Percentiles rank a stretch among this genome's conserved stretches.
These are phyloP conservation scores for Chlorencoelia australis DNA, from an alignment of 2,329 filamentous ascomycete species.

Conservation along the genomic window DNA sequence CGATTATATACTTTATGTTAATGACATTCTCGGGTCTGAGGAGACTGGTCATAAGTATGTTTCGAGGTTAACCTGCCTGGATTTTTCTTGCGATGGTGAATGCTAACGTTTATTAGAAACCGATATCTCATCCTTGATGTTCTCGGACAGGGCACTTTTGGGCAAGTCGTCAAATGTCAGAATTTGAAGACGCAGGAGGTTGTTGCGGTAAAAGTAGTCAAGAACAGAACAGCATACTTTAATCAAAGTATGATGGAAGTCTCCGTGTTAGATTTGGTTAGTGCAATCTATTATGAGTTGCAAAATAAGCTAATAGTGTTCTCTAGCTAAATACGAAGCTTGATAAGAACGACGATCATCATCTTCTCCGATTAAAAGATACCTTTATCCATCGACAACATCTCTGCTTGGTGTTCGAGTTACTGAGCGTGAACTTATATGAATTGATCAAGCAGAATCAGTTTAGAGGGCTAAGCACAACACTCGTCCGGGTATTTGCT, in stretches of 20 bases:
- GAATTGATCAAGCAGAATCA: constrained; percentile 99
- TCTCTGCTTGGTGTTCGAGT: constrained; percentile 90
- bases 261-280: constrained; percentile 85
- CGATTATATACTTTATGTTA: constrained; percentile 98
- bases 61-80: constrained; percentile 17
- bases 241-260: constrained; percentile 99
- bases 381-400: constrained; percentile 98
- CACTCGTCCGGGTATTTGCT: constrained; percentile 91
- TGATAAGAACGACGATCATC: constrained; percentile 98
- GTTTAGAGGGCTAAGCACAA: constrained; percentile 93
- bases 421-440: constrained; percentile 94
- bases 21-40: constrained; percentile 95
- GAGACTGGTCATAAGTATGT: constrained; percentile 92
- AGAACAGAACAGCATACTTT: constrained; percentile 98
- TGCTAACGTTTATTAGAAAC: constrained; percentile 48
- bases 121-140: constrained; percentile 96
- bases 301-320: constrained; percentile 9
- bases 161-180: constrained; percentile 97
- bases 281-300: constrained; percentile 26
- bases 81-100: constrained; percentile 9
- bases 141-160: constrained; percentile 92
- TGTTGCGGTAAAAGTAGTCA: constrained; percentile 97
- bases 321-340: constrained; percentile 87
- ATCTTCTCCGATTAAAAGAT: constrained; percentile 86
- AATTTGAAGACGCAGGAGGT: constrained; percentile 98